phyloP scores from a whole-genome alignment of 1,284 basidiomycete genomes.

The Leccinum subrobustum region DNA sequence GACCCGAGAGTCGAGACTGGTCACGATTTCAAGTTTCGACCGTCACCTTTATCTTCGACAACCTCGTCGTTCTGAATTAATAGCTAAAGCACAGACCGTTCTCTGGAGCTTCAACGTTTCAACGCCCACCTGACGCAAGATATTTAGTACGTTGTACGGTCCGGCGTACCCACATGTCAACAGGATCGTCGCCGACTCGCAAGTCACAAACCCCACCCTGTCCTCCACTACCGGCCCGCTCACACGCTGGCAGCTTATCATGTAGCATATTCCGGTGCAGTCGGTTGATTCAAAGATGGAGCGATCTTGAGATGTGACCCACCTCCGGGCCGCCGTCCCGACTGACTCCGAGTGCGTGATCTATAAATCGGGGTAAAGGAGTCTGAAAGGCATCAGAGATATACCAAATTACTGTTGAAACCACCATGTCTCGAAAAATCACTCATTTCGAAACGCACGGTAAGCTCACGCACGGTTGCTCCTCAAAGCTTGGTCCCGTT shows the following conservation, averaged over 20 bases:
- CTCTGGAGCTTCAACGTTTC: neutral
- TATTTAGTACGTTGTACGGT: neutral
- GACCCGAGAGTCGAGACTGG: neutral
- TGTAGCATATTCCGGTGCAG: neutral
- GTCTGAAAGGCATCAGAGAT: neutral
- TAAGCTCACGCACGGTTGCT: slow-evolving; percentile 6
- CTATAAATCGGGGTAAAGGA: slow-evolving; percentile 1
- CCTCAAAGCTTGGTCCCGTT: neutral
- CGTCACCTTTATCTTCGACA: neutral
- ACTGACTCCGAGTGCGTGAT: neutral
- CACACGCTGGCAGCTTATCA: neutral
- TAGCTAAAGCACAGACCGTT: neutral
- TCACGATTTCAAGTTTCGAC: neutral
- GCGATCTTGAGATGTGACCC: neutral
- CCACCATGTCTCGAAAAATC: slow-evolving; percentile 34
- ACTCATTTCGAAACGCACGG: slow-evolving; percentile 39
- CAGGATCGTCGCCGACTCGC: neutral
- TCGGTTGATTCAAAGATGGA: neutral
- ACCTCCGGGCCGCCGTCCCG: slow-evolving; percentile 22
- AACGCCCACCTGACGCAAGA: neutral
- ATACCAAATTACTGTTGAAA: neutral
- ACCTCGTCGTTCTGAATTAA: neutral
- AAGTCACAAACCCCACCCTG: neutral
- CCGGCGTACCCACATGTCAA: neutral
- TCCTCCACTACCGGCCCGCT: neutral